Percentiles rank a stretch among this genome's conserved stretches.
phyloP scores from a whole-genome alignment of 2,329 filamentous ascomycete genomes.

The Phoma herbarum region DNA sequence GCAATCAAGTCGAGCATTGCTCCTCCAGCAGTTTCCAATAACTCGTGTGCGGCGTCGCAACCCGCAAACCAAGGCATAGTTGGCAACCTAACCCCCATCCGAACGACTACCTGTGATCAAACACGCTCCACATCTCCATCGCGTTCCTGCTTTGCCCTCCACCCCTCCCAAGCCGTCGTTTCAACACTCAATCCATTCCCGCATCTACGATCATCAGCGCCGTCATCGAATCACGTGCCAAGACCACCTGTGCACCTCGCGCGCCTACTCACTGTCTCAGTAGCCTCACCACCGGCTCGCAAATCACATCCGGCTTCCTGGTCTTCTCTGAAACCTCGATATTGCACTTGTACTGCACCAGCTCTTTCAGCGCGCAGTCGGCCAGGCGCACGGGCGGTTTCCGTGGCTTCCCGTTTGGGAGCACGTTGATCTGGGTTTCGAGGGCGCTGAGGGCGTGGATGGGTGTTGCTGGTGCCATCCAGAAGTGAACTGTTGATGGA shows the following conservation, averaged over 20 bases:
- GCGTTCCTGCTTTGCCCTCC: conserved; percentile 46
- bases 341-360: conserved; percentile 71
- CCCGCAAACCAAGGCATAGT: background rate
- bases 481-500: background rate
- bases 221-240: conserved; percentile 25
- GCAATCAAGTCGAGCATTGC: conserved; percentile 5
- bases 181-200: conserved; percentile 66
- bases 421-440: conserved; percentile 60
- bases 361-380: conserved; percentile 65
- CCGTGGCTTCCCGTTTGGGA: conserved; percentile 60
- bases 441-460: conserved; percentile 63
- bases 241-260: conserved; percentile 20
- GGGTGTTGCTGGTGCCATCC: conserved; percentile 66
- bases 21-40: background rate
- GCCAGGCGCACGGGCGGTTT: conserved; percentile 63
- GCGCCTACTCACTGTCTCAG: conserved; percentile 63
- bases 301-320: conserved; percentile 57
- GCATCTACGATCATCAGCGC: conserved; percentile 51
- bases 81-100: background rate
- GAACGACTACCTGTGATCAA: background rate
- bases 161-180: conserved; percentile 68
- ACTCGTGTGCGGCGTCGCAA: background rate
- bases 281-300: conserved; percentile 65
- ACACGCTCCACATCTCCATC: conserved; percentile 11
- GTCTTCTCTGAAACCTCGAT: conserved; percentile 53